Evolutionary conservation across 1,139 yeast genomes (phyloP), one percentile per base, ranked within the genome.

Genomic region (Protomyces inouyei): DNA sequence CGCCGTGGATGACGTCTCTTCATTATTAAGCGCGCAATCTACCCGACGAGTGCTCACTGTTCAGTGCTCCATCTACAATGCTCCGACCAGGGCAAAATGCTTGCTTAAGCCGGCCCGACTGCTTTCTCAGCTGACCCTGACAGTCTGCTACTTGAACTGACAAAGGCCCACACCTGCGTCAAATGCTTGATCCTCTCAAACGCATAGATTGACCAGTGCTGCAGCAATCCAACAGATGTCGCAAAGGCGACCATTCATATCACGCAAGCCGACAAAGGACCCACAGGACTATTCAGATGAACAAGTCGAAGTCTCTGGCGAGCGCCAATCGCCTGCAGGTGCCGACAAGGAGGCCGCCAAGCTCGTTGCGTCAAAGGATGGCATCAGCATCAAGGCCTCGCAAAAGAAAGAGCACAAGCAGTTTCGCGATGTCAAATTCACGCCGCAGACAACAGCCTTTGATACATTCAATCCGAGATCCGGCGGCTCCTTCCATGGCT

Each of bases 181-280:
- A 28, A 28, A 28, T 28, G 32, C 32, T 28, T 1, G 8, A 28
- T 6, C 32, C 32, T 21, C 23, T 21, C 23, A 21, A 21, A 21
- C 23, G 23, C 23, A 21, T 21, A 21, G 32, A 28, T 28, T 28
- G 32, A 28, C 32, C 32, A 6, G 32, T 6, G 32, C 32, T 28
- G 32, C 32, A 28, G 8, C 32, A 1, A 4, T 28, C 3, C 32
- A 28, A 28, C 32, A 28, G 32, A 28, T 28, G 52, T 38, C 63
- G 9, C 21, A 46, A 18, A 1, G 43, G 23, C 32, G 63, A 35
- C 63, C 63, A 10, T 52, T 59, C 36, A 28, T 59, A 23, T 59
- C 63, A 21, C 56, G 63, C 43, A 59, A 59, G 46, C 63, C 63
- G 53, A 59, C 63, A 14, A 59, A 59, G 23, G 63, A 59, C 32